Percentiles rank a stretch among this genome's conserved stretches.
These are phyloP conservation scores for Aaosphaeria pasadenensis DNA, from an alignment of 2,329 filamentous ascomycete genomes.

Conservation along the genomic window DNA sequence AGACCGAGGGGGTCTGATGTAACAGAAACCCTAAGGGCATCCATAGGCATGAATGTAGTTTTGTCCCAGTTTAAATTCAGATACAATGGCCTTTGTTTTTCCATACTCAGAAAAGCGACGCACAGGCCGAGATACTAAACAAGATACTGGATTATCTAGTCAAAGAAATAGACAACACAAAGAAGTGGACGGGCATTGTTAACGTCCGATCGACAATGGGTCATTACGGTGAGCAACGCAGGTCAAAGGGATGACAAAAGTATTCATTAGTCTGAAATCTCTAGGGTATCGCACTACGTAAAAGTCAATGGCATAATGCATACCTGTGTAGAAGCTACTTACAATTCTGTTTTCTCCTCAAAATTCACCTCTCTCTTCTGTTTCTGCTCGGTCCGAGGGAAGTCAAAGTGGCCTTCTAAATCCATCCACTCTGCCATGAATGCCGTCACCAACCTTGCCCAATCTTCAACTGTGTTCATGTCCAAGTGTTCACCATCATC, in stretches of 20 bases:
- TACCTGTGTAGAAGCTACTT: conserved; percentile 19
- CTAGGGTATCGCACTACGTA: conserved; percentile 31
- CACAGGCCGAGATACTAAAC: too few species aligned
- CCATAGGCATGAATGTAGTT: too few species aligned
- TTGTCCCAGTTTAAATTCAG: too few species aligned
- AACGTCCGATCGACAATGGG: background rate
- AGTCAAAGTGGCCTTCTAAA: conserved; percentile 33
- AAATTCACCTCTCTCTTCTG: conserved; percentile 11
- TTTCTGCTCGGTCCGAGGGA: conserved; percentile 4
- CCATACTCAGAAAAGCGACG: background rate
- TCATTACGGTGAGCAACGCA: conserved; percentile 1
- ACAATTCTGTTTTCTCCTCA: conserved; percentile 34
- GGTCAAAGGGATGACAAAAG: background rate
- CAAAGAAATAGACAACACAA: too few species aligned
- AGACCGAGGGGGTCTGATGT: too few species aligned
- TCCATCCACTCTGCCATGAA: conserved; percentile 96
- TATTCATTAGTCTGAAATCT: background rate
- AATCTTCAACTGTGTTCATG: conserved; percentile 77
- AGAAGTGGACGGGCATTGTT: conserved; percentile 1
- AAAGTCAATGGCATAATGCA: conserved; percentile 15
- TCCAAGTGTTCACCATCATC: conserved; percentile 89
- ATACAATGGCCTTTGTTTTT: background rate
- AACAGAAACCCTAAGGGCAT: too few species aligned
- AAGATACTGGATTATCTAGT: too few species aligned
- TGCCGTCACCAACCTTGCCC: conserved; percentile 78